Percentiles rank a stretch among this genome's conserved stretches.
phyloP scores from a whole-genome alignment of 2,329 filamentous ascomycete genomes.

The Ophiostoma populinum region DNA sequence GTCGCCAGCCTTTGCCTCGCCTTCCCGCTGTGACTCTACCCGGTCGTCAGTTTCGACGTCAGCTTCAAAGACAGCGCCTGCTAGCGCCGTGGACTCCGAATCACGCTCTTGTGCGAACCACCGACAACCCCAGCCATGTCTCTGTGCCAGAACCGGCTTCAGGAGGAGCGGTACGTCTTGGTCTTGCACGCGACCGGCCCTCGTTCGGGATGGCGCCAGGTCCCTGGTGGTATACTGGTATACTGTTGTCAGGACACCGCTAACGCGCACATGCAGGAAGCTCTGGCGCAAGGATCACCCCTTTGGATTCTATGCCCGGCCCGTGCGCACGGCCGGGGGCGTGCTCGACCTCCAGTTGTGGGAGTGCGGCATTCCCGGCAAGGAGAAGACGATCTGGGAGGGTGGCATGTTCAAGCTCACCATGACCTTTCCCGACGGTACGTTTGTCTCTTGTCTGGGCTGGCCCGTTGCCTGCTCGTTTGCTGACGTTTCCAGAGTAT shows the following conservation, averaged over 20 bases:
- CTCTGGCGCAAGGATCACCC: slow-evolving; percentile 95
- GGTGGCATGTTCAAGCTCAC: slow-evolving; percentile 93
- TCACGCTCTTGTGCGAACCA: too few species aligned
- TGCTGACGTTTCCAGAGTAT: slow-evolving; percentile 64
- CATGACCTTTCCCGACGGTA: slow-evolving; percentile 83
- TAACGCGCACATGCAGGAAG: slow-evolving; percentile 39
- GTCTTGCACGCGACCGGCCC: background rate
- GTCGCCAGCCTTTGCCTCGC: too few species aligned
- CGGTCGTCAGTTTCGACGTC: too few species aligned
- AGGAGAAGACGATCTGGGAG: slow-evolving; percentile 94
- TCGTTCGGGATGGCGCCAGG: too few species aligned
- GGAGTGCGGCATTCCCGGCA: slow-evolving; percentile 94
- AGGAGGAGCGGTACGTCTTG: slow-evolving; percentile 61
- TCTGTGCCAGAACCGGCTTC: slow-evolving; percentile 71
- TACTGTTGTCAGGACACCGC: background rate
- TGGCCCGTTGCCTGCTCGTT: slow-evolving; percentile 6
- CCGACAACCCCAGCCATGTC: slow-evolving; percentile 50
- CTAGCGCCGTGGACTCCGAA: too few species aligned
- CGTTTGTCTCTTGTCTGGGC: too few species aligned
- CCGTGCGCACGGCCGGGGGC: slow-evolving; percentile 60
- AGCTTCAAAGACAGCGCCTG: too few species aligned
- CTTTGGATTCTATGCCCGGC: slow-evolving; percentile 92
- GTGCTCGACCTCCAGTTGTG: slow-evolving; percentile 84
- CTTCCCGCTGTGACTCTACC: too few species aligned
- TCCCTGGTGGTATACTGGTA: background rate